These are phyloP conservation scores for Beauveria sp. DNA, from an alignment of 2,329 filamentous ascomycete species.

Conservation along the genomic window DNA sequence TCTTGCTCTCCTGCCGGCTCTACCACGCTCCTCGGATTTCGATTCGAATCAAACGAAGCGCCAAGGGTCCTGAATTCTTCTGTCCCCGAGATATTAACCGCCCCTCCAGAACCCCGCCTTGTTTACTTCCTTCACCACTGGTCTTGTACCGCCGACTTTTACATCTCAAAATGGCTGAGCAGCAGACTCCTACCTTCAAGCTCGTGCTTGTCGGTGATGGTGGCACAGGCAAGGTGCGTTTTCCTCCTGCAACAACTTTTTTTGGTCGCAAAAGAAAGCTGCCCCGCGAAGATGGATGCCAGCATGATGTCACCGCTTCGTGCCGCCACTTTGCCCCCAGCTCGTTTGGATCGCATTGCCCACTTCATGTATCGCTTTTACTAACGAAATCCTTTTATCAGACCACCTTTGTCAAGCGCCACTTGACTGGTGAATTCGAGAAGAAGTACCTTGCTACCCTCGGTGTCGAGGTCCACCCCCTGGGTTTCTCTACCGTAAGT, in stretches of 20 bases:
- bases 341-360: background rate
- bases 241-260: slow-evolving; percentile 10
- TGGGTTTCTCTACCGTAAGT: slow-evolving; percentile 95
- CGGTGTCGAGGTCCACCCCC: slow-evolving; percentile 98
- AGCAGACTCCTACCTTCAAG: slow-evolving; percentile 81
- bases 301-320: slow-evolving; percentile 15
- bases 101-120: slow-evolving; percentile 35
- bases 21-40: slow-evolving; percentile 11
- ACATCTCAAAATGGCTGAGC: slow-evolving; percentile 53
- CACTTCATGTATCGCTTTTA: background rate
- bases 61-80: background rate
- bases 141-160: slow-evolving; percentile 16
- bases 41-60: slow-evolving; percentile 1
- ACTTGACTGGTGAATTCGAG: slow-evolving; percentile 99
- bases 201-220: slow-evolving; percentile 98
- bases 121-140: slow-evolving; percentile 35
- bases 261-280: slow-evolving; percentile 5
- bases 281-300: slow-evolving; percentile 13
- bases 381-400: slow-evolving; percentile 31
- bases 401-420: slow-evolving; percentile 99
- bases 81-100: slow-evolving; percentile 22
- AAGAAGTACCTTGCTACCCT: slow-evolving; percentile 99
- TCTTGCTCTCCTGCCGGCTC: slow-evolving; percentile 11
- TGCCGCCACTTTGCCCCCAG: slow-evolving; percentile 11
- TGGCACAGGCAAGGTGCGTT: slow-evolving; percentile 90